Base-by-base conservation (phyloP, 805 yeast genomes). In the Vanderwaltozyma polyspora region DNA sequence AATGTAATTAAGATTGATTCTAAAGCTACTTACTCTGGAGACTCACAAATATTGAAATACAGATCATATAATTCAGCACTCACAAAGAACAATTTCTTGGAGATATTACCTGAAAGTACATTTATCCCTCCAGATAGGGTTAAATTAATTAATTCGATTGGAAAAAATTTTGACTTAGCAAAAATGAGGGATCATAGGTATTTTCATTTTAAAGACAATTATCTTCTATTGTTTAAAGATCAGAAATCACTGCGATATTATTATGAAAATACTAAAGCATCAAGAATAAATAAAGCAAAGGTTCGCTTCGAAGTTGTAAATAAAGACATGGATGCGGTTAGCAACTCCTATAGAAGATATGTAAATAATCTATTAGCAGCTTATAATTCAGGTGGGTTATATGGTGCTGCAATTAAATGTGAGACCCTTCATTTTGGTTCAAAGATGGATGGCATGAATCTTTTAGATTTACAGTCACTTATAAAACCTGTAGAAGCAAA, bases 161-260 rank as follows among this genome's bases (percentile, higher is more conserved):
- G 18, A 3, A 28, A 25, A 9, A 16, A n/a, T 5, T 46, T 49
- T 18, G 35, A 37, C 16, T 36, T 52, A 14, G 30, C 51, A 12
- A 47, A 45, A 29, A 36, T 36, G 9, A 44, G 59, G 32, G 57
- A 55, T 28, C 55, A 55, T 5, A 42, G 42, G 31, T 52, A 41
- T 33, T 53, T 55, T 33, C 52, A 51, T 34, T 55, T 55, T 31
- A 41, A 39, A 18, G 55, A 54, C 36, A 36, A 44, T 18, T 55
- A 54, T 28, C 38, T 40, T 12, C 39, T 55, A 12, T 16, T 45
- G 11, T 55, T 55, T 33, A 32, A 40, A n/a, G 35, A 44, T 25
- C 32, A 31, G 21, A 40, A 42, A 19, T 34, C 38, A 12, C 24
- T 50, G 41, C 33, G 36, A 3, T 35, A 28, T 3, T 51, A 41